Evolutionary conservation across 345 rosid genomes (phyloP).

Genomic region (Cardiospermum halicacabum): DNA sequence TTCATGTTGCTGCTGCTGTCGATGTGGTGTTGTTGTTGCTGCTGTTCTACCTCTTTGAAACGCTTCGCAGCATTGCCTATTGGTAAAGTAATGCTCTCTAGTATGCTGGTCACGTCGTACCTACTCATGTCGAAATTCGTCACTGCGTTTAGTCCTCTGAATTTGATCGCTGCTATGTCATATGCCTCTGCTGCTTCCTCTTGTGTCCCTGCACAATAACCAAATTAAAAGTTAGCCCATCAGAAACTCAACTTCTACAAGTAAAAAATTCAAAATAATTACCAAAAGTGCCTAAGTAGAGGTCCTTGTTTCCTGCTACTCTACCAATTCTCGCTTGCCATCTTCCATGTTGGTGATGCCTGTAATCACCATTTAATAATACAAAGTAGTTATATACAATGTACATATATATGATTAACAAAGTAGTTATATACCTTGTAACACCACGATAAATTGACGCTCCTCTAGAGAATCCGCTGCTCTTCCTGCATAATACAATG

Average conservation of each 20-base stretch:
- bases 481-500: constrained; percentile 47
- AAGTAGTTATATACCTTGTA: constrained; percentile 53
- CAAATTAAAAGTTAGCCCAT: no score
- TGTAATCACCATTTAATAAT: constrained; percentile 10
- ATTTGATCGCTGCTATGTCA: constrained; percentile 93
- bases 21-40: constrained; percentile 28
- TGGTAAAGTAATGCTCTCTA: constrained; percentile 73
- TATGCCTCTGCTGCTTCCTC: constrained; percentile 99
- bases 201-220: constrained; percentile 54
- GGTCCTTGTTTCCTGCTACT: constrained; percentile 97
- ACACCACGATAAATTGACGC: constrained; percentile 94
- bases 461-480: constrained; percentile 97
- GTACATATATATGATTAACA: constrained; percentile 26
- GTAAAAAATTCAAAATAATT: constrained; percentile 11
- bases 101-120: constrained; percentile 77
- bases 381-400: constrained; percentile 37
- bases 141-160: constrained; percentile 88
- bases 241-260: no score
- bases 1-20: constrained; percentile 14
- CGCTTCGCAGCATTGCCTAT: constrained; percentile 76
- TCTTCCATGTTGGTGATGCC: constrained; percentile 98
- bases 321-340: constrained; percentile 99
- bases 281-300: constrained; percentile 92
- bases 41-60: constrained; percentile 41
- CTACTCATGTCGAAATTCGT: constrained; percentile 95